Evolutionary conservation across 2,329 filamentous ascomycete genomes (phyloP), one percentile per base, ranked within the genome.

Genomic region (Leptographium lundbergii): DNA sequence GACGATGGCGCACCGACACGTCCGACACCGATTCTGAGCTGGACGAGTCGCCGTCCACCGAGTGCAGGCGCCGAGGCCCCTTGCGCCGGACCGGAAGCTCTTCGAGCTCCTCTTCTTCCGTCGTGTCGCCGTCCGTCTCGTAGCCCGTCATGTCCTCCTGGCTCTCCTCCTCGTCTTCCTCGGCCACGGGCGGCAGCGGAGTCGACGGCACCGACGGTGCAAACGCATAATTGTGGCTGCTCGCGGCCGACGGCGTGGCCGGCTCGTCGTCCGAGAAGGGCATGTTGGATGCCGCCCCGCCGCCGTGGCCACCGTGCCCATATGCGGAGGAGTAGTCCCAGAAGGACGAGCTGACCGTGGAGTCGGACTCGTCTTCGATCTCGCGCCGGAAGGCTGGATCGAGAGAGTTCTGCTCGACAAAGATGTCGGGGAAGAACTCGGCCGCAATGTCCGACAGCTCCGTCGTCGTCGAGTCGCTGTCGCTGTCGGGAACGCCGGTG

Each of bases 351-450:
- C 78, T 81, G 60, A 77, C 77, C 5, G 77, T 83, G 0, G 77
- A 80, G 61, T 82, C 80, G 56, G 81, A 74, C 56, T 77, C 76
- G 63, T 89, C 84, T 68, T 91, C 87, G 63, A 91, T 86, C 72
- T 89, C 84, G 50, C 82, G 81, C 63, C 87, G 86, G 67, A 92
- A 84, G 57, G 79, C 78, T 6, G 87, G 85, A 65, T 90, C 87
- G 6, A 92, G 76, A 19, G 81, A 79, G 67, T 83, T 86, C 70
- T 91, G 87, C 56, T 87, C 83, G 59, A 91, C 77, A 69, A 92
- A 92, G 61, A 92, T 84, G 68, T 91, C 84, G 1, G 88, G 86
- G 62, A 89, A 89, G 63, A 90, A 81, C 63, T 83, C 81, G 61
- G 81, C 79, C 53, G 78, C 72, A 63, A 84, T 80, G 60, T 84